Evolutionary conservation across 2,329 filamentous ascomycete genomes (phyloP), one percentile per base, ranked within the genome.

Genomic region (Aureobasidium vineae): DNA sequence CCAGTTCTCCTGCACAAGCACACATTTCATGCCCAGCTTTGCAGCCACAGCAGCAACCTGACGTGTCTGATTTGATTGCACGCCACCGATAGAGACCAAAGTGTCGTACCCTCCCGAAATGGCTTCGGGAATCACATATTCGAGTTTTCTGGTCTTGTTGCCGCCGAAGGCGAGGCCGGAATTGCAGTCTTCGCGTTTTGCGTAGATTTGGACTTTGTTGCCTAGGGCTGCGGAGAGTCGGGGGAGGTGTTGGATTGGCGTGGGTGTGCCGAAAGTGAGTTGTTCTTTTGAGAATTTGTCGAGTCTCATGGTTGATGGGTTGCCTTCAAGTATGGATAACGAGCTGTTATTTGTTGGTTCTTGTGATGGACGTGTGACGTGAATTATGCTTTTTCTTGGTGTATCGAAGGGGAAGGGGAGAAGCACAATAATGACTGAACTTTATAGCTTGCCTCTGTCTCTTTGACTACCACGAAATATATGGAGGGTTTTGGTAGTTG

Each of bases 101-200:
- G 73, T 74, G 36, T 74, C 73, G 61, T 70, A 72, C 47, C 70
- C 71, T 28, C 72, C 60, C 0, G 68, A 56, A 6, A 75, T 40
- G 1, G 76, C 77, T 33, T 76, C 75, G 21, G 76, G 72, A 28
- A 78, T 70, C 28, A 79, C 71, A 59, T 76, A 78, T 67, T 77
- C 76, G 36, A 78, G 73, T 69, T 78, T 78, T 56, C 76, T 71
- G 53, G 75, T 72, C 69, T 78, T 78, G 72, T 77, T 78, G 61
- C 76, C 77, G 38, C 77, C 76, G 60, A 72, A 75, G n/a, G 74
- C 74, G 28, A 78, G 71, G 16, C 75, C 75, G 21, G 74, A 74
- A 47, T 70, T 72, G 57, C 86, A 86, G 77, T 91, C 89, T 70
- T 91, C 88, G 60, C 88, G 84, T 77, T 91, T 91, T 63, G 88